Conservation (phyloP, 495 filamentous ascomycete species). For the Glonium stellatum region DNA sequence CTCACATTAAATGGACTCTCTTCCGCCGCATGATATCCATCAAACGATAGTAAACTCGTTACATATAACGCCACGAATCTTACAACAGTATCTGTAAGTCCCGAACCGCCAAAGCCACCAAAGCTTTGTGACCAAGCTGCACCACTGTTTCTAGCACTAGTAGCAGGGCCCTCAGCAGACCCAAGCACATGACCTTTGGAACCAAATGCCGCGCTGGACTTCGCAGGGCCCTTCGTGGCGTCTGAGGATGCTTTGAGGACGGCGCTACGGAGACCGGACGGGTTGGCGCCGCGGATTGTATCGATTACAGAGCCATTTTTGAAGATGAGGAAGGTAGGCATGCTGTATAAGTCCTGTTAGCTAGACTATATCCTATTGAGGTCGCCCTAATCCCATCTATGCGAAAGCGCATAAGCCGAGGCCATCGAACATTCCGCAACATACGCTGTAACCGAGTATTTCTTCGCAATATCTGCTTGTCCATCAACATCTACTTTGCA, state of each 20-base stretch:
- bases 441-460: conserved; percentile 29
- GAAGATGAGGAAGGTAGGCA: conserved; percentile 34
- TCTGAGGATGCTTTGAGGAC: conserved; percentile 25
- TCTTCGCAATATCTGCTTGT: conserved; percentile 23
- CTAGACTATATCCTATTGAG: background rate
- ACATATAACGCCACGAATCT: conserved; percentile 27
- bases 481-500: conserved; percentile 30
- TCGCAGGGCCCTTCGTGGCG: conserved; percentile 11
- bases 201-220: conserved; percentile 13
- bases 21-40: conserved; percentile 25
- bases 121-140: conserved; percentile 10
- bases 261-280: conserved; percentile 27
- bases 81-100: conserved; percentile 23
- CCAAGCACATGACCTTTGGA: conserved; percentile 28
- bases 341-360: conserved; percentile 14
- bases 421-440: background rate
- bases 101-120: conserved; percentile 10
- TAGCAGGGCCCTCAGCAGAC: background rate
- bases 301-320: conserved; percentile 24
- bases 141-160: conserved; percentile 3
- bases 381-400: background rate
- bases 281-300: conserved; percentile 32
- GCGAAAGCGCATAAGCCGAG: background rate
- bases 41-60: conserved; percentile 23
- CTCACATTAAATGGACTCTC: conserved; percentile 27